These are phyloP conservation scores for Chaetothyriales sp. DNA, from an alignment of 2,329 filamentous ascomycete species.

Conservation along the genomic window DNA sequence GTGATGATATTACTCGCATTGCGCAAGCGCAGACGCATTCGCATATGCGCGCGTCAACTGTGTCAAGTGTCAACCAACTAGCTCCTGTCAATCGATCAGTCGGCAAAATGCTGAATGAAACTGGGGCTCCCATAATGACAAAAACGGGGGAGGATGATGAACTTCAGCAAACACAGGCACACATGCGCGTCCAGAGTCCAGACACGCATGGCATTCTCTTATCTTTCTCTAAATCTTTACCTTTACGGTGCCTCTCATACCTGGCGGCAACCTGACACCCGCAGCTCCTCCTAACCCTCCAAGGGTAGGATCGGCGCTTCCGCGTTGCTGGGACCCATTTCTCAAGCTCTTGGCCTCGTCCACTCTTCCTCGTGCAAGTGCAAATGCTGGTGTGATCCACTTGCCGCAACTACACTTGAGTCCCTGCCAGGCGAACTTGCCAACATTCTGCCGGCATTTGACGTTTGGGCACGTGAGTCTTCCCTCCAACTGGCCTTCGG, in stretches of 20 bases:
- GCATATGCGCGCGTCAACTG: too few relatives aligned
- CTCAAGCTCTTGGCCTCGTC: slow-evolving; percentile 46
- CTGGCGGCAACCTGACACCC: slow-evolving; percentile 13
- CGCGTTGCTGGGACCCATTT: neutral
- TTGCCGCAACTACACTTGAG: slow-evolving; percentile 79
- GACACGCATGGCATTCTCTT: neutral
- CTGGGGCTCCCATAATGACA: too few relatives aligned
- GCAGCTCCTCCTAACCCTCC: neutral
- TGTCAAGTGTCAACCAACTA: too few relatives aligned
- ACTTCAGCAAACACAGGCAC: too few relatives aligned
- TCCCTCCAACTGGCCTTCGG: slow-evolving; percentile 61
- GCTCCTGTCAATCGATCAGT: too few relatives aligned
- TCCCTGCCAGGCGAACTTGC: slow-evolving; percentile 92
- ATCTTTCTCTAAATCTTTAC: slow-evolving; percentile 6
- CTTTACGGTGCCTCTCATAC: slow-evolving; percentile 11
- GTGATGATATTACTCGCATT: too few relatives aligned
- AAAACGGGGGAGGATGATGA: too few relatives aligned
- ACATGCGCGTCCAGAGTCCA: too few relatives aligned
- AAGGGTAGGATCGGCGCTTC: neutral
- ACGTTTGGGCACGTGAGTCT: slow-evolving; percentile 65
- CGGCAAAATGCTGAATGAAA: too few relatives aligned
- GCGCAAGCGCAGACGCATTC: too few relatives aligned
- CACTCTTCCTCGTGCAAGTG: slow-evolving; percentile 63
- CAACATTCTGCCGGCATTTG: slow-evolving; percentile 68
- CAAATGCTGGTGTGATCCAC: slow-evolving; percentile 86